Percentiles rank a stretch among this genome's conserved stretches.
phyloP scores from a whole-genome alignment of 768 basidiomycete genomes.

The Boletus subcaerulescens region DNA sequence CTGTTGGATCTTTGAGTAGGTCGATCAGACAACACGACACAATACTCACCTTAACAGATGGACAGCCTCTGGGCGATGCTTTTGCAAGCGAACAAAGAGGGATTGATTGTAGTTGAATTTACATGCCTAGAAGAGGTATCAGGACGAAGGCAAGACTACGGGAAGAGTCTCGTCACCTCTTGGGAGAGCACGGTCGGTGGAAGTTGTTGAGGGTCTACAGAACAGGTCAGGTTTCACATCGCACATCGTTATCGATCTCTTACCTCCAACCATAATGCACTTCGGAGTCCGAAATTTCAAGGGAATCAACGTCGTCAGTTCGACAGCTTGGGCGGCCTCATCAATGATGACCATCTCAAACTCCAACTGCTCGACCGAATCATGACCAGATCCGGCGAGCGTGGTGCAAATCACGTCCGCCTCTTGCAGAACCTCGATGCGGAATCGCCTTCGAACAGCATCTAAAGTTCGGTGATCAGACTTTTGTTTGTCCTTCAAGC shows the following conservation, averaged over 20 bases:
- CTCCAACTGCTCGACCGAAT: constrained; percentile 74
- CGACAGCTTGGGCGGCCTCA: constrained; percentile 96
- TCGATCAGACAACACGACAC: not conserved
- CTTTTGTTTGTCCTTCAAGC: constrained; percentile 78
- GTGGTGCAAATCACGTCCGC: constrained; percentile 95
- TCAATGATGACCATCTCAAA: constrained; percentile 98
- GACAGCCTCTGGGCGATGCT: constrained; percentile 74
- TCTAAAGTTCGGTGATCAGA: constrained; percentile 81
- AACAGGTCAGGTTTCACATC: not conserved
- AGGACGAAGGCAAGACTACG: constrained; percentile 19
- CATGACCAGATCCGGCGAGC: constrained; percentile 90
- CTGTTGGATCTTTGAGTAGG: constrained; percentile 38
- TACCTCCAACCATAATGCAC: constrained; percentile 93
- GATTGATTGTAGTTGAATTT: constrained; percentile 83
- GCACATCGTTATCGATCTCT: not conserved
- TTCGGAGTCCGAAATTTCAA: constrained; percentile 80
- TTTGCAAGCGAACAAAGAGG: constrained; percentile 88
- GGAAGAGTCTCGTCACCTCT: constrained; percentile 40
- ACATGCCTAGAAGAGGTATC: constrained; percentile 45
- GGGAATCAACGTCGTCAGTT: constrained; percentile 92
- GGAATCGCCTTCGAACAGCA: constrained; percentile 68
- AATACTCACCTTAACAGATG: constrained; percentile 77
- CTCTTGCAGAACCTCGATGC: constrained; percentile 73
- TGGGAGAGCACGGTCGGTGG: constrained; percentile 85
- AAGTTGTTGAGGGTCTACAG: constrained; percentile 82